Evolutionary conservation across 2,329 filamentous ascomycete species (phyloP).

Genomic region (Blastomyces parvus): DNA sequence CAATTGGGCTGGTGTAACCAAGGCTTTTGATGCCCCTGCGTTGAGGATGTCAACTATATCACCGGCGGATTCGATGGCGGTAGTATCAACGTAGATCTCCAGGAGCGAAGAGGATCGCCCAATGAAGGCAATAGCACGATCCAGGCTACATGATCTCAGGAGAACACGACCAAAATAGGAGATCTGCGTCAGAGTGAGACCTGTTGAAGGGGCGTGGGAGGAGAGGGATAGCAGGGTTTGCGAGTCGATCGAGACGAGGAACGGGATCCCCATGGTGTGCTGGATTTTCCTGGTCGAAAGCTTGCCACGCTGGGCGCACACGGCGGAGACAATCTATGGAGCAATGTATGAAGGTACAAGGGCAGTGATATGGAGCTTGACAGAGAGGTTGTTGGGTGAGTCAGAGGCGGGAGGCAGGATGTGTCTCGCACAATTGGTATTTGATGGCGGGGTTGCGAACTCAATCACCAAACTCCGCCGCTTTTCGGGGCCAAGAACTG

Average conservation of each 20-base stretch:
- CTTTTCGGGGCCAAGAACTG: too few relatives aligned
- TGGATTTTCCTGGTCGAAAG: neutral
- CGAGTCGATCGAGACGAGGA: conserved; percentile 34
- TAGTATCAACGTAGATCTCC: conserved; percentile 66
- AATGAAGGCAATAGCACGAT: conserved; percentile 43
- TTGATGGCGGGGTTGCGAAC: neutral
- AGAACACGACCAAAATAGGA: conserved; percentile 52
- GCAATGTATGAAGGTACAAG: neutral
- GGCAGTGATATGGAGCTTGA: neutral
- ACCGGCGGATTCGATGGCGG: conserved; percentile 55
- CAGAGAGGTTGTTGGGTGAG: neutral
- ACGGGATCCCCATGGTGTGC: conserved; percentile 33
- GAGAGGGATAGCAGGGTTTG: conserved; percentile 28
- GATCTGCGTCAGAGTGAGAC: conserved; percentile 45
- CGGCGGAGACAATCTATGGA: neutral
- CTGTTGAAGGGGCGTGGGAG: conserved; percentile 35
- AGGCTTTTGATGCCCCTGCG: conserved; percentile 72
- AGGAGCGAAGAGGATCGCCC: conserved; percentile 47
- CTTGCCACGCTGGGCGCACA: neutral
- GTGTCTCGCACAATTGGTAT: neutral
- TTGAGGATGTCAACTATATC: conserved; percentile 75
- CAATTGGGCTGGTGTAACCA: conserved; percentile 64
- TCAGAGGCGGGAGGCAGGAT: neutral
- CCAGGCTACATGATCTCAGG: conserved; percentile 38
- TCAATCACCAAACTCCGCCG: neutral